These are phyloP conservation scores for Drosera spatulata DNA, from an alignment of 179 eudicot genomes.

Conservation along the genomic window DNA sequence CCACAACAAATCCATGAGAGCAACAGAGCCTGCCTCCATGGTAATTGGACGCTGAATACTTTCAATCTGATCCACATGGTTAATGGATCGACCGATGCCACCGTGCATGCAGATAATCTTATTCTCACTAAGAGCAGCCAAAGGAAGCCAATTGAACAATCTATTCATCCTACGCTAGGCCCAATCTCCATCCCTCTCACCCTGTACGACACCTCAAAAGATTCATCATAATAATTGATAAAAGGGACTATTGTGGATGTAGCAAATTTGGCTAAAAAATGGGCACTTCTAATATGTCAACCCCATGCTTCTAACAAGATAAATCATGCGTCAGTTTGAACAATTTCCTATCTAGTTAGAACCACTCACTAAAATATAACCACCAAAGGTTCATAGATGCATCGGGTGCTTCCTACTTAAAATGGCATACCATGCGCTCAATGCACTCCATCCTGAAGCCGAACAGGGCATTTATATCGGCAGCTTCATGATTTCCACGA, in stretches of 20 bases:
- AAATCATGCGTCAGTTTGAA: too few relatives aligned
- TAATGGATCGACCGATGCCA: conserved; percentile 97
- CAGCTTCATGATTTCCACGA: conserved; percentile 99
- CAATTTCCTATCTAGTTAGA: too few relatives aligned
- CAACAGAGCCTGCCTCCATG: conserved; percentile 99
- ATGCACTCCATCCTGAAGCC: conserved; percentile 99
- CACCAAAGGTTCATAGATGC: not conserved
- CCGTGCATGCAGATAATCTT: conserved; percentile 99
- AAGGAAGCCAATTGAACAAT: conserved; percentile 97
- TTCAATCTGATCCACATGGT: conserved; percentile 95
- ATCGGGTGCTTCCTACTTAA: not conserved
- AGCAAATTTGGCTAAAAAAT: too few relatives aligned
- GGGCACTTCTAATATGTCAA: too few relatives aligned
- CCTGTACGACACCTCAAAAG: conserved; percentile 25
- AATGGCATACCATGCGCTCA: conserved; percentile 78
- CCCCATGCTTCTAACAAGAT: too few relatives aligned
- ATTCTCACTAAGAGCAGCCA: conserved; percentile 96
- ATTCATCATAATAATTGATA: not conserved
- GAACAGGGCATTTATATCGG: conserved; percentile 98
- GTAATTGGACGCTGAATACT: conserved; percentile 94
- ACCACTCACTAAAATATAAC: too few relatives aligned
- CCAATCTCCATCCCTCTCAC: conserved; percentile 99
- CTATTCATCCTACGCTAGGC: conserved; percentile 96
- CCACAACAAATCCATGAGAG: conserved; percentile 98
- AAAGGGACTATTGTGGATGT: too few relatives aligned